Evolutionary conservation across 129 eudicot genomes (phyloP), one percentile per base, ranked within the genome.

Genomic region (Chrysanthemum makinoi): DNA sequence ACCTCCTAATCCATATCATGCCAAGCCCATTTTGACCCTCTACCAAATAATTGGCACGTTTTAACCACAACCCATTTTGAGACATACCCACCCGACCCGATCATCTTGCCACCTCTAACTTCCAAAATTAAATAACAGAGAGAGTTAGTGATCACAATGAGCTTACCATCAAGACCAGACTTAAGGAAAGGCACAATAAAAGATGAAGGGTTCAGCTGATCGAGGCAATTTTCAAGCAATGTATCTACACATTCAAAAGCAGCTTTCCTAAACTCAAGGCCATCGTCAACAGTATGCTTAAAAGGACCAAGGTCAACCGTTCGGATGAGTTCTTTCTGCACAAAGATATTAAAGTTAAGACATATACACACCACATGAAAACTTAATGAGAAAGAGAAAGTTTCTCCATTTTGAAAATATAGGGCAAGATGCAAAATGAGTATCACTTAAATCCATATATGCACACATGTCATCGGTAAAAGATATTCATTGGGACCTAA

Each of bases 161-260:
- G 57, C 90, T 88, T 71, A 95, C 99, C 99, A 54, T 90, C 96
- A 81, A 95, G 84, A 73, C 99, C 99, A 75, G 99, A 95, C 80
- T 76, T 81, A 50, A 95, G 96, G 79, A 82, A 86, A 17, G 99
- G 99, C 59, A 95, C 85, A 30, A 95, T 90, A 73, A 95, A 95
- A 51, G 99, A 87, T 26, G 99, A 95, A 19, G 99, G 99, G 72
- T 95, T 86, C 78, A 95, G 84, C 86, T 87, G 99, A 80, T 95
- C 96, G 77, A 95, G 99, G 72, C 99, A 95, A 44, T 82, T 86
- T 58, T 90, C 99, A 78, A 95, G 83, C 83, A 95, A 81, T 28
- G 97, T 95, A 76, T 95, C 99, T 59, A 95, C 96, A 66, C 99
- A 90, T 84, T 95, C 99, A 88, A 95, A 95, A 51, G 99, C 97